Base-by-base conservation (phyloP, 2,329 filamentous ascomycete genomes). In the Aaosphaeria arxii region DNA sequence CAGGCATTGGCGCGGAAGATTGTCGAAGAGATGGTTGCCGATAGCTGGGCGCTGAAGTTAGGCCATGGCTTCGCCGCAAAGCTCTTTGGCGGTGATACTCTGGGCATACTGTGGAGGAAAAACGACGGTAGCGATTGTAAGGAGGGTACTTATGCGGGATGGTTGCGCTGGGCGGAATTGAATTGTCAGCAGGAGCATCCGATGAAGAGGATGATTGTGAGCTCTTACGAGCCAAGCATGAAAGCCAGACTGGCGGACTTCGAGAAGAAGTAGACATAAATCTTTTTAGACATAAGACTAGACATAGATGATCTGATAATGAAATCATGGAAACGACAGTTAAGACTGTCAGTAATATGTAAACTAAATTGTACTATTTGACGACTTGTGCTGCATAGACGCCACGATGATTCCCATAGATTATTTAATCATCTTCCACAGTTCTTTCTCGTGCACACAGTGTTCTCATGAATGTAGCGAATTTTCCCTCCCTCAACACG, bases 41-140 rank as follows among this genome's bases (percentile, higher is more conserved):
- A 62, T 49, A 80, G 78, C 52, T 83, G 79, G 58, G 75, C 73
- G 1, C 77, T 83, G 60, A 83, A 83, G 63, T 62, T 83, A 6
- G 77, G 78, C 1, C 78, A 81, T 52, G 79, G 79, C 0, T 55
- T 82, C 28, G 81, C 81, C 28, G 42, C 81, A 6, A 69, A 73
- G 33, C 72, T 82, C 0, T 62, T 74, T 29, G 74, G 75, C 4
- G 52, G 45, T 1, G 67, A 73, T 13, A 82, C 80, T 1, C 62
- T 83, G 7, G 78, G 79, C 1, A 78, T 77, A 29, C 53, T 80
- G 31, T 83, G 79, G 79, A 74, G 76, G 59, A 73, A 72, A 32
- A 53, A 82, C 53, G 60, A 66, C 2, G 79, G 77, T 1, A 73
- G 72, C 0, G 79, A 83, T 56, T 55, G 73, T 57, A 66, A 76